Evolutionary conservation across 2,329 filamentous ascomycete species (phyloP), one percentile per base, ranked within the genome.

Genomic region (Sporothrix phasma): DNA sequence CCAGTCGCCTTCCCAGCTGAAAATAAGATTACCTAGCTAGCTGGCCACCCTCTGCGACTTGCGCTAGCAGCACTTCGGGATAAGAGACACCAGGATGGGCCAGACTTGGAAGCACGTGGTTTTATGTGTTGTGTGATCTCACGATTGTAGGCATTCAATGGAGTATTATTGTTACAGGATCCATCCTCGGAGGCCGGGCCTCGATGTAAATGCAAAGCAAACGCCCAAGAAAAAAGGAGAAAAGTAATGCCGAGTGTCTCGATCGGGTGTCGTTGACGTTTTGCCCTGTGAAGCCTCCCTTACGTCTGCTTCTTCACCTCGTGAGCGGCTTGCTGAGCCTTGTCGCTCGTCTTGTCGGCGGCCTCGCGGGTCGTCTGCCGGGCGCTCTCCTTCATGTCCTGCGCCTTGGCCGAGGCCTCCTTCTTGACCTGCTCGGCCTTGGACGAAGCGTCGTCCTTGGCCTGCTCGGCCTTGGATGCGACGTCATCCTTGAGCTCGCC

Each of bases 311-410:
- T 69, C 71, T 75, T 72, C 8, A 71, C 67, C 69, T 77, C 67
- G 62, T 73, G 87, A 0, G 74, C 74, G 34, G 72, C 70, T 1
- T 78, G 78, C 68, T 81, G 74, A 1, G 75, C 73, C 70, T 78
- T 73, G 22, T 74, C 75, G 17, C 73, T 72, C 2, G 34, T 37
- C 34, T 37, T 7, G 34, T 74, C 74, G 31, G 72, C 70, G 0
- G 78, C 79, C 69, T 81, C 74, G 1, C 74, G 73, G 69, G 78
- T 73, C n/a, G 80, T 79, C 46, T 76, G 75, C 68, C 76, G 71
- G 4, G 68, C 65, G 61, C 72, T 72, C 70, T 67, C 70, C 45
- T 68, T 67, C 11, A 67, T 65, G 67, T 80, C 78, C 41, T 75
- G 74, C 67, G 69, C 72, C 69, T 75, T 74, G 17, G 67, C 69